phyloP scores from a whole-genome alignment of 2,329 filamentous ascomycete species.

The Alternaria sp. region DNA sequence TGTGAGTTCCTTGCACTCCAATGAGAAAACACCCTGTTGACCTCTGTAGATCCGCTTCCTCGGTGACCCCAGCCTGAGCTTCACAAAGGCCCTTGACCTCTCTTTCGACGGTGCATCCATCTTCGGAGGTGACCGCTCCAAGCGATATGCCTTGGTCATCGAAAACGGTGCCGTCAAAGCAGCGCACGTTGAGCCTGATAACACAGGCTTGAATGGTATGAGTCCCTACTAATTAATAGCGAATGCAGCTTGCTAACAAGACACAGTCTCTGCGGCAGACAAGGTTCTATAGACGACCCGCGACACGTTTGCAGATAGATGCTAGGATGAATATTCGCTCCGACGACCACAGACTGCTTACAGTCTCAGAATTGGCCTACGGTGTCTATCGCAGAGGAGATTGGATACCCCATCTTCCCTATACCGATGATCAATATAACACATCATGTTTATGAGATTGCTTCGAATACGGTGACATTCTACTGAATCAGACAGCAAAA shows the following conservation, averaged over 20 bases:
- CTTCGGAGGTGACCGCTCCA: conserved; percentile 82
- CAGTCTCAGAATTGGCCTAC: background rate
- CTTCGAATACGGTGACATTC: background rate
- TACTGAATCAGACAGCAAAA: background rate
- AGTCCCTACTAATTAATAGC: background rate
- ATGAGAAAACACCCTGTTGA: conserved; percentile 10
- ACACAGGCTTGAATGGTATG: conserved; percentile 79
- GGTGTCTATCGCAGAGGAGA: background rate
- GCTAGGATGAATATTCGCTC: background rate
- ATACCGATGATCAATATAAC: background rate
- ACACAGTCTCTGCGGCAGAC: conserved; percentile 40
- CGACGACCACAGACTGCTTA: background rate
- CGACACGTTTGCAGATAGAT: background rate
- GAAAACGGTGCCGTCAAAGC: conserved; percentile 85
- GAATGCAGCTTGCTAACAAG: background rate
- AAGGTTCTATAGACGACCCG: conserved; percentile 34
- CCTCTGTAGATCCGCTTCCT: conserved; percentile 80
- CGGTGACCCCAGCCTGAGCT: conserved; percentile 77
- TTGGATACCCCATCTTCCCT: background rate
- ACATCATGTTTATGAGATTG: background rate
- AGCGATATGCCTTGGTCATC: conserved; percentile 84
- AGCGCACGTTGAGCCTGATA: conserved; percentile 85
- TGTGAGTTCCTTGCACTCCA: conserved; percentile 60
- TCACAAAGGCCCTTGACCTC: conserved; percentile 84
- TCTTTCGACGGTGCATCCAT: conserved; percentile 79